Percentiles rank a stretch among this genome's conserved stretches.
Evolutionary conservation across 73 alveolate genomes (phyloP).

Genomic region (Paramecium sexaurelia): DNA sequence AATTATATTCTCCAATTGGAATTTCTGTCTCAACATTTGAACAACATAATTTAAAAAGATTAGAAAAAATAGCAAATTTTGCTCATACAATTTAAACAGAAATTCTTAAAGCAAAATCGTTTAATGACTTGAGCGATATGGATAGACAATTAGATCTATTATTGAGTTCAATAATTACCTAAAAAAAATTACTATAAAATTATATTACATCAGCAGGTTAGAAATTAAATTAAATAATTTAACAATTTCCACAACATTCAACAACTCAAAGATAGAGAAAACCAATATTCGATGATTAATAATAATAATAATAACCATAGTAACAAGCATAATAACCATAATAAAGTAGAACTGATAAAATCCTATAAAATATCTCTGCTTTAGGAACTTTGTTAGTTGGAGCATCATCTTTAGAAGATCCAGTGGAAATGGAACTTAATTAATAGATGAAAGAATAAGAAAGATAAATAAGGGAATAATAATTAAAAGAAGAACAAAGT

Average conservation of each 20-base stretch:
- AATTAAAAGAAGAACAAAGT: constrained; percentile 33
- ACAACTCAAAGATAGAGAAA: background rate
- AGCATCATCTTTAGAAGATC: constrained; percentile 25
- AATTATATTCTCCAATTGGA: background rate
- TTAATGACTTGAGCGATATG: constrained; percentile 13
- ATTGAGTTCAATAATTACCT: background rate
- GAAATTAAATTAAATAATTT: background rate
- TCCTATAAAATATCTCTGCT: background rate
- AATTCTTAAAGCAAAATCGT: background rate
- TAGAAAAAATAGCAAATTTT: constrained; percentile 26
- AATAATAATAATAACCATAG: no score
- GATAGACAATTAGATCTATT: background rate
- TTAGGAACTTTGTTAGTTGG: constrained; percentile 33
- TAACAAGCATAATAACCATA: background rate
- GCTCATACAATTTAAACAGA: constrained; percentile 4
- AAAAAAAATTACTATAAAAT: background rate
- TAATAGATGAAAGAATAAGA: constrained; percentile 30
- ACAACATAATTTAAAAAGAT: constrained; percentile 35
- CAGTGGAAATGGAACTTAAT: background rate
- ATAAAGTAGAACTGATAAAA: constrained; percentile 47
- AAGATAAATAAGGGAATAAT: background rate
- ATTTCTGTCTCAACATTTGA: background rate
- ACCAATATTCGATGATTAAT: constrained; percentile 20
- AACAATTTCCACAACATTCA: background rate
- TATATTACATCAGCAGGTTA: constrained; percentile 33